Conservation (phyloP, 139 green algal genomes). For the Chlorella sp. region DNA sequence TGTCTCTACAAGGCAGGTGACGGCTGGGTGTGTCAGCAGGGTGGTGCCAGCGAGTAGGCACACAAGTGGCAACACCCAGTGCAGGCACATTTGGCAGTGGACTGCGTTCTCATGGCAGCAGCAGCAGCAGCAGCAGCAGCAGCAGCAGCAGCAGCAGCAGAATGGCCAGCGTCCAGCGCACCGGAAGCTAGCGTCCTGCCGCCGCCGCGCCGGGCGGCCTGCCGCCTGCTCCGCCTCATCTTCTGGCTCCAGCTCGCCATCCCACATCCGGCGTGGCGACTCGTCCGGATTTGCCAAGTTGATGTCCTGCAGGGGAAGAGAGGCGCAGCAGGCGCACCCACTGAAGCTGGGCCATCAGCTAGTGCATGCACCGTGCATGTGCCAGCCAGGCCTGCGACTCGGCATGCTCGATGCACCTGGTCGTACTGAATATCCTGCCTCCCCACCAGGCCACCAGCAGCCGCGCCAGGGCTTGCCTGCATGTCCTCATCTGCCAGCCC, state of each 20-base stretch:
- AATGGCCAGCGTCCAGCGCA: not conserved
- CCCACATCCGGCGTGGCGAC: constrained; percentile 9
- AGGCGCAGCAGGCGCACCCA: too few species aligned
- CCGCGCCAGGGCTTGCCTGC: not conserved
- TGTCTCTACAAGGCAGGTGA: not conserved
- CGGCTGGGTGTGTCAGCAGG: not conserved
- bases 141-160: not conserved
- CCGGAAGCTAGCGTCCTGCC: not conserved
- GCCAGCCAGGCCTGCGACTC: too few species aligned
- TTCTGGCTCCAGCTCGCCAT: constrained; percentile 25
- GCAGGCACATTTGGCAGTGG: too few species aligned
- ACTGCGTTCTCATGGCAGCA: too few species aligned
- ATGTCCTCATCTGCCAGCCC: constrained; percentile 9
- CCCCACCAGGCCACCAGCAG: too few species aligned
- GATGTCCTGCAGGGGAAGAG: not conserved
- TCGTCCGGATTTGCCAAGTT: not conserved
- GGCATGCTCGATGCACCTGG: too few species aligned
- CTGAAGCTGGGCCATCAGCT: too few species aligned
- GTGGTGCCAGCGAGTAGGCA: too few species aligned
- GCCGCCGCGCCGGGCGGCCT: not conserved
- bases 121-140: too few species aligned
- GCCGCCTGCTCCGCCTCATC: not conserved
- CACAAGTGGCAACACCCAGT: too few species aligned
- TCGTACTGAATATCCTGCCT: not conserved
- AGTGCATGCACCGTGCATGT: too few species aligned